A percentile compares a stretch with the other conserved stretches of the same genome.
Evolutionary conservation across 352 stramenopile genomes (phyloP).

Genomic region (Phytophthora quininea): DNA sequence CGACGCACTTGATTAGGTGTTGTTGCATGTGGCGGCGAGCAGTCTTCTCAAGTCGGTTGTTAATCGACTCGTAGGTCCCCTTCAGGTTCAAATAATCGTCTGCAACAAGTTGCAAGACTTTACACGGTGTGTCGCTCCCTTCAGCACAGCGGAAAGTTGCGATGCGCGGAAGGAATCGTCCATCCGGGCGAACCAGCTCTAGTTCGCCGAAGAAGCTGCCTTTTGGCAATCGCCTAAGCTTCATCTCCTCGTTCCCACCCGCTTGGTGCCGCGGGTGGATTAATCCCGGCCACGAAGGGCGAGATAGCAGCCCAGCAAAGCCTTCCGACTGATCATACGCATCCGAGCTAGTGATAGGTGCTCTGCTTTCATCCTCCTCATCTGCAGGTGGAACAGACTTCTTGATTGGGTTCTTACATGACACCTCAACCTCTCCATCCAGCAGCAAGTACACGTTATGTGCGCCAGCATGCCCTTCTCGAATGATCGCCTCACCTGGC

Average conservation of each 20-base stretch:
- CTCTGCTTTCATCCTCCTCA: slow-evolving; percentile 15
- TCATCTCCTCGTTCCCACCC: slow-evolving; percentile 52
- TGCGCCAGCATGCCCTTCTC: slow-evolving; percentile 67
- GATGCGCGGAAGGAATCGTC: slow-evolving; percentile 68
- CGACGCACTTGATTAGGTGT: slow-evolving; percentile 79
- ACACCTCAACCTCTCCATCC: slow-evolving; percentile 80
- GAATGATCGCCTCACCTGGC: slow-evolving; percentile 75
- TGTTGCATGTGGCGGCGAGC: slow-evolving; percentile 67
- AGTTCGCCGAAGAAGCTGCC: slow-evolving; percentile 85
- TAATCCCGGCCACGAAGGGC: slow-evolving; percentile 33
- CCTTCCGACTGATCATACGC: slow-evolving; percentile 35
- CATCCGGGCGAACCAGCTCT: slow-evolving; percentile 75
- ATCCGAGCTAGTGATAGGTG: slow-evolving; percentile 27
- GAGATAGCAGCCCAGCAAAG: slow-evolving; percentile 36
- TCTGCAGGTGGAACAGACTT: slow-evolving; percentile 17
- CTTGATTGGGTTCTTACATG: slow-evolving; percentile 78
- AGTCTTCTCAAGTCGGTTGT: slow-evolving; percentile 63
- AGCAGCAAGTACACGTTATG: slow-evolving; percentile 82
- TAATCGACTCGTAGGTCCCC: slow-evolving; percentile 76
- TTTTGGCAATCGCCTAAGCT: slow-evolving; percentile 63
- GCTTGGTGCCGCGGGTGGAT: slow-evolving; percentile 20
- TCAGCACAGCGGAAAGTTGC: slow-evolving; percentile 71
- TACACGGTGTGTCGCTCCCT: slow-evolving; percentile 48
- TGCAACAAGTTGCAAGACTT: slow-evolving; percentile 80
- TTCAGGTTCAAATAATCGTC: slow-evolving; percentile 84